phyloP scores from a whole-genome alignment of 2,329 filamentous ascomycete species.

The Trichoderma endophyticum region DNA sequence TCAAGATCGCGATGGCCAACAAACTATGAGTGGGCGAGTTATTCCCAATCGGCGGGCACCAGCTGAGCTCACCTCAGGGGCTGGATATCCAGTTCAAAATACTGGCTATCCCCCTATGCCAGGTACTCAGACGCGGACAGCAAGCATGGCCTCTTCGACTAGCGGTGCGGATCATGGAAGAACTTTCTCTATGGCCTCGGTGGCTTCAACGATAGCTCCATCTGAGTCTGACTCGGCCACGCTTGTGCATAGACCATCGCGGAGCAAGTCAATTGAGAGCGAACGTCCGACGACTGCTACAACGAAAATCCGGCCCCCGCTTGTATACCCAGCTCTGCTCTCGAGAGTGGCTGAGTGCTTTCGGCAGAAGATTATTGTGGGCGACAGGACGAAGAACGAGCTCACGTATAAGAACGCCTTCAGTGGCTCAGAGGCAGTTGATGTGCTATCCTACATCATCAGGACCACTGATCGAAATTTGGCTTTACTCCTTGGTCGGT shows the following conservation, averaged over 20 bases:
- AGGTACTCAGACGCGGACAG: constrained; percentile 56
- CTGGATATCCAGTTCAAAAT: constrained; percentile 36
- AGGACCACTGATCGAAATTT: constrained; percentile 94
- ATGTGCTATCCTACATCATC: constrained; percentile 94
- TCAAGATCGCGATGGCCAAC: constrained; percentile 73
- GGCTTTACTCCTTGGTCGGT: constrained; percentile 82
- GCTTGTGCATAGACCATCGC: constrained; percentile 56
- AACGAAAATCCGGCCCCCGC: constrained; percentile 65
- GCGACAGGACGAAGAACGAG: constrained; percentile 93
- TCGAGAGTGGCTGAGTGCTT: constrained; percentile 94
- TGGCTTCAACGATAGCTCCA: constrained; percentile 66
- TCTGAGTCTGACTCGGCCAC: constrained; percentile 52
- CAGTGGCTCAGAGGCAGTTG: constrained; percentile 91
- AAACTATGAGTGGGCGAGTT: constrained; percentile 89
- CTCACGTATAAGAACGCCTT: constrained; percentile 97
- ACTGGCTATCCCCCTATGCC: constrained; percentile 43
- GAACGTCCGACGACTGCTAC: constrained; percentile 53
- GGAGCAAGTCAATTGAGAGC: constrained; percentile 53
- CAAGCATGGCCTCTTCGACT: constrained; percentile 58
- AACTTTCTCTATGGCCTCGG: constrained; percentile 90
- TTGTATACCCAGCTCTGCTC: constrained; percentile 90
- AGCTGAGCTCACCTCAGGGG: constrained; percentile 38
- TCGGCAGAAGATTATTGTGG: constrained; percentile 78
- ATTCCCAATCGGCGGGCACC: constrained; percentile 69
- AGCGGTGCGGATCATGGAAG: constrained; percentile 51